A percentile compares a stretch with the other conserved stretches of the same genome.
Evolutionary conservation across 495 filamentous ascomycete species (phyloP).

Genomic region (Usnea hakonensis): DNA sequence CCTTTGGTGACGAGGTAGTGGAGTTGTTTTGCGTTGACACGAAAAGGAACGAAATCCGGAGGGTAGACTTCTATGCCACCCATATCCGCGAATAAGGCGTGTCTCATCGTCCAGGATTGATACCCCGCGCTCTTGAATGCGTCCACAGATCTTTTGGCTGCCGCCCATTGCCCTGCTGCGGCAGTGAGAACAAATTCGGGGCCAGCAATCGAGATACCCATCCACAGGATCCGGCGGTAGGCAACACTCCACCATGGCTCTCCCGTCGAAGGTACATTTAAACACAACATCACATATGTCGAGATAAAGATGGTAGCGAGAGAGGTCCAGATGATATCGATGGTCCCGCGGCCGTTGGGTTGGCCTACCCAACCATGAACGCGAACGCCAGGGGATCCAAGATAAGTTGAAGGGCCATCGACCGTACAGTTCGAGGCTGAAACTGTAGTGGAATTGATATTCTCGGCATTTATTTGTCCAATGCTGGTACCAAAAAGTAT

Average conservation of each 20-base stretch:
- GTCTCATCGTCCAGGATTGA: slow-evolving; percentile 26
- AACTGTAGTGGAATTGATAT: too few species aligned
- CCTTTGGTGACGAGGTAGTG: slow-evolving; percentile 19
- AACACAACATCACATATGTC: slow-evolving; percentile 16
- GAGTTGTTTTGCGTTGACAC: slow-evolving; percentile 23
- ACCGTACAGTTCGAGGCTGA: too few species aligned
- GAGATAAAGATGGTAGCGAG: slow-evolving; percentile 19
- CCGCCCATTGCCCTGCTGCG: slow-evolving; percentile 31
- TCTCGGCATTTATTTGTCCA: too few species aligned
- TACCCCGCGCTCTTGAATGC: slow-evolving; percentile 11
- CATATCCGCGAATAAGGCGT: slow-evolving; percentile 32
- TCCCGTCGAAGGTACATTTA: slow-evolving; percentile 19
- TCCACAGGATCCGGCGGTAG: slow-evolving; percentile 26
- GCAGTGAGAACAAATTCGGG: slow-evolving; percentile 31
- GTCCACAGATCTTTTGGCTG: slow-evolving; percentile 28
- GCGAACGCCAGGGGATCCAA: too few species aligned
- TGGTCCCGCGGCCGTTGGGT: slow-evolving; percentile 21
- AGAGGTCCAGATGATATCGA: slow-evolving; percentile 25
- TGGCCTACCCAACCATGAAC: too few species aligned
- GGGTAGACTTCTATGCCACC: slow-evolving; percentile 29
- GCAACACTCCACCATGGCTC: slow-evolving; percentile 8
- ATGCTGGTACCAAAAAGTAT: too few species aligned
- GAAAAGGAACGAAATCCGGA: slow-evolving; percentile 7
- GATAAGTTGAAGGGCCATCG: too few species aligned
- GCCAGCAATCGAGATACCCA: slow-evolving; percentile 25